Conservation (phyloP, 2,329 filamentous ascomycete genomes). For the Aspergillus quadricinctus region DNA sequence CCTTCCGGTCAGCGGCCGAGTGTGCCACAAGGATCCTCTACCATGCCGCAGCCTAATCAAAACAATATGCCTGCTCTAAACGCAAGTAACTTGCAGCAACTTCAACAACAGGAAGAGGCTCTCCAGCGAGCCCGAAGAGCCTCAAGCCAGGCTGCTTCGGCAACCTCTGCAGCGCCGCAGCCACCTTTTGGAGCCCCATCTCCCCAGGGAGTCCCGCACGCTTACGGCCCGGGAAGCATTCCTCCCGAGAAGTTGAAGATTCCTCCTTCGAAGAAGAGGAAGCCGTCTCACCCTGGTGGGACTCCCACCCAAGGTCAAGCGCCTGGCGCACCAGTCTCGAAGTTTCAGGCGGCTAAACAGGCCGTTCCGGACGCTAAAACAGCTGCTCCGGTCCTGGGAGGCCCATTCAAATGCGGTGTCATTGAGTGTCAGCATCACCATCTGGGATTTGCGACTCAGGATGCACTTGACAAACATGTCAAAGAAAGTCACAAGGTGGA, state of each 20-base stretch:
- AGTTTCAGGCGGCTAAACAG: constrained; percentile 28
- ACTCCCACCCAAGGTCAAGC: constrained; percentile 23
- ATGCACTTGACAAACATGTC: constrained; percentile 52
- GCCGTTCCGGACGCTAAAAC: constrained; percentile 40
- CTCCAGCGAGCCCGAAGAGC: constrained; percentile 35
- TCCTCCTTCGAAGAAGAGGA: constrained; percentile 54
- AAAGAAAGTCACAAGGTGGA: constrained; percentile 50
- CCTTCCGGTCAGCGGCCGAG: constrained; percentile 19
- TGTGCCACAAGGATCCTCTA: constrained; percentile 15
- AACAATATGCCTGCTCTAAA: constrained; percentile 35
- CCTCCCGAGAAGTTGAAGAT: constrained; percentile 55
- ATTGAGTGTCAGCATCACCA: constrained; percentile 50
- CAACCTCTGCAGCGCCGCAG: constrained; percentile 48
- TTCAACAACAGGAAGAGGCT: constrained; percentile 45
- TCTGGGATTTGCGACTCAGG: constrained; percentile 52
- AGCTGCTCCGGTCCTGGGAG: constrained; percentile 34
- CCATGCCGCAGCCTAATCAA: constrained; percentile 20
- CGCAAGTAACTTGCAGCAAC: constrained; percentile 45
- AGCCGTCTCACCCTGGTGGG: constrained; percentile 44
- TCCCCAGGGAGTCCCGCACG: constrained; percentile 55
- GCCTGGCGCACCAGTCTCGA: constrained; percentile 23
- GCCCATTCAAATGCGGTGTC: constrained; percentile 51
- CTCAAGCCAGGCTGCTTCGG: constrained; percentile 40
- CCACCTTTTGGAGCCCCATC: constrained; percentile 52
- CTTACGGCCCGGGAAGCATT: constrained; percentile 50